Evolutionary conservation across 768 basidiomycete genomes (phyloP), one percentile per base, ranked within the genome.

Genomic region (Boletellus ananiceps): DNA sequence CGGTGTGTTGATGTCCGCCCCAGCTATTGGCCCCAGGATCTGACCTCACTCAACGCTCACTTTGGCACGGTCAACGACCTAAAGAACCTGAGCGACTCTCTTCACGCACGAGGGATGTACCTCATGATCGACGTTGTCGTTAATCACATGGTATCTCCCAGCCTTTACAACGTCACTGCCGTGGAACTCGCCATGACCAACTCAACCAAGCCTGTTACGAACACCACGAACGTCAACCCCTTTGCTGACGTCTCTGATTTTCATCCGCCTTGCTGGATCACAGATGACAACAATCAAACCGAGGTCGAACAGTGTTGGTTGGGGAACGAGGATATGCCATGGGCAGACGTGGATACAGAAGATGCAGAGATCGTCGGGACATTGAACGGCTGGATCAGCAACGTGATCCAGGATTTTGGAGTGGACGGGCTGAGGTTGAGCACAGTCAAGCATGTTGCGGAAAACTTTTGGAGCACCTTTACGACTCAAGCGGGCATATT

Each of bases 71-170:
- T 62, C 5, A 69, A 73, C 32, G 81, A 82, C 57, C 72, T 83
- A 41, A 75, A 72, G 46, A 68, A 70, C 18, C 74, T 82, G 16
- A 68, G 71, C 16, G 50, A 65, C 15, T 74, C 74, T 7, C 60
- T 82, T 23, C 82, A 83, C 51, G 54, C 60, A 2, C 72, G 77
- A 16, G 72, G 69, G 37, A 84, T 83, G 82, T 73, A 71, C 61
- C 70, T 83, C 50, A 82, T 83, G 78, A 63, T 83, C 16, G 82
- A 83, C 61, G 63, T 82, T 46, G 82, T 84, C 54, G 72, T 83
- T 52, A 83, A 84, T 57, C 81, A 83, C 59, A 73, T 84, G 63
- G 77, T 76, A 2, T 68, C 75, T 0, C 54, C 67, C 21, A 40
- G 47, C 50, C 55, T 64, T 38, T 51, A 63, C 48, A 59, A 63